Evolutionary conservation across 2,329 filamentous ascomycete species (phyloP), one percentile per base, ranked within the genome.

Genomic region (Apiospora saccharicola): DNA sequence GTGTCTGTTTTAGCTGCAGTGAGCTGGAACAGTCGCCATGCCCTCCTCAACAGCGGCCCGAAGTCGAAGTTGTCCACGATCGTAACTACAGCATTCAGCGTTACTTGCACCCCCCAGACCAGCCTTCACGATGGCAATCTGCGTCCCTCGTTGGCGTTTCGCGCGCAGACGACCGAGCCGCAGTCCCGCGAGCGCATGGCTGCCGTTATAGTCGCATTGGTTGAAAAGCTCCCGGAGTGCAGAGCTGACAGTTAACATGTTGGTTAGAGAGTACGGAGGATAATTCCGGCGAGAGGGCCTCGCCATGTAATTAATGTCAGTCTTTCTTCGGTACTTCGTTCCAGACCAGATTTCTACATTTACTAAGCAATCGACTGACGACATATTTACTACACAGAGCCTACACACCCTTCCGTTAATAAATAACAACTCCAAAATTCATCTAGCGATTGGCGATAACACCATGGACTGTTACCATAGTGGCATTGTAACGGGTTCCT

Each of bases 41-140:
- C 10, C n/a, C 16, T 10, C 51, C 64, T 13, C 64, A 46, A 19
- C 34, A 68, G 76, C 2, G 75, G 74, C 41, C 64, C 44, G 47
- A 57, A 51, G 43, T 61, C 49, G 19, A 67, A 13, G 67, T 72
- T 68, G 53, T 64, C 37, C 37, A 70, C 24, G 72, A 61, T 43
- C 61, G 51, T 49, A 51, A 30, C 47, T 70, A 53, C 34, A 49
- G 64, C 49, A 43, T 30, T 43, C 69, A 71, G 67, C 70, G 61
- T 19, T 70, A 57, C 43, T 70, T 30, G 8, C 26, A 34, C 49
- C 49, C 49, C 57, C 68, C 70, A 70, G 70, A 71, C 72, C 72
- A 69, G 47, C 53, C 73, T 57, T 43, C 22, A 73, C 72, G 74
- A 76, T 68, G 26, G 70, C 68, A 61, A 68, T 41, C 46, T 47